Percentiles rank a stretch among this genome's conserved stretches.
Conservation (phyloP, 2,329 filamentous ascomycete species). For the Trichoderma breve region DNA sequence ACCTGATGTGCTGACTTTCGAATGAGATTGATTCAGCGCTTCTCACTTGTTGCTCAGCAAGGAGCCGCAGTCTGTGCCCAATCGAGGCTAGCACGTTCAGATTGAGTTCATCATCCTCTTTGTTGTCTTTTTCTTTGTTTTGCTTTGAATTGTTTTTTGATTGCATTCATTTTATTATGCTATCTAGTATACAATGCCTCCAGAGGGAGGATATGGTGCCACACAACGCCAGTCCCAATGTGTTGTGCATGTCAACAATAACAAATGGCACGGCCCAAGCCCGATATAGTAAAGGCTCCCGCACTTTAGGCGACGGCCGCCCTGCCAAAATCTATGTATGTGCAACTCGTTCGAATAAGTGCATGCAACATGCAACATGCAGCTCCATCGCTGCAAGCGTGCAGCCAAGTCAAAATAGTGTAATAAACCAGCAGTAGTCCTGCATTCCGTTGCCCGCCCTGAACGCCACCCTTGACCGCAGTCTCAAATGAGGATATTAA, state of each 20-base stretch:
- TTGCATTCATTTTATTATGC: background rate
- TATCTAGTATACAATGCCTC: background rate
- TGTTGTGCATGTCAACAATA: background rate
- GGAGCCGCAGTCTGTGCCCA: background rate
- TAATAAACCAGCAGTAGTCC: background rate
- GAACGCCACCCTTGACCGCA: conserved; percentile 3
- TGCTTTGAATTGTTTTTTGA: background rate
- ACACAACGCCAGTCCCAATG: conserved; percentile 11
- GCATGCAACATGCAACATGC: background rate
- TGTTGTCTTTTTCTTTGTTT: background rate
- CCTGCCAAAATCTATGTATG: background rate
- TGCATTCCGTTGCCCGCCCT: conserved; percentile 8
- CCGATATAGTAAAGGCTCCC: background rate
- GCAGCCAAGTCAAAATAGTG: background rate
- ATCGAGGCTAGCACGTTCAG: background rate
- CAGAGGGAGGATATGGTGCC: background rate
- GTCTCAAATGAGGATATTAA: background rate
- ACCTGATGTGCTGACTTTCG: conserved; percentile 7
- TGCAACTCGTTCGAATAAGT: background rate
- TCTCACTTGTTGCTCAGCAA: background rate
- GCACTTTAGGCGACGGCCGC: conserved; percentile 8
- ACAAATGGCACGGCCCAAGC: conserved; percentile 1
- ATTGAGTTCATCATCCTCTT: background rate
- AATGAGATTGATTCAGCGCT: conserved; percentile 3
- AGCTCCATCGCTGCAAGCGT: background rate